Evolutionary conservation across 1,284 basidiomycete species (phyloP), one percentile per base, ranked within the genome.

Genomic region (Tilletia caries): DNA sequence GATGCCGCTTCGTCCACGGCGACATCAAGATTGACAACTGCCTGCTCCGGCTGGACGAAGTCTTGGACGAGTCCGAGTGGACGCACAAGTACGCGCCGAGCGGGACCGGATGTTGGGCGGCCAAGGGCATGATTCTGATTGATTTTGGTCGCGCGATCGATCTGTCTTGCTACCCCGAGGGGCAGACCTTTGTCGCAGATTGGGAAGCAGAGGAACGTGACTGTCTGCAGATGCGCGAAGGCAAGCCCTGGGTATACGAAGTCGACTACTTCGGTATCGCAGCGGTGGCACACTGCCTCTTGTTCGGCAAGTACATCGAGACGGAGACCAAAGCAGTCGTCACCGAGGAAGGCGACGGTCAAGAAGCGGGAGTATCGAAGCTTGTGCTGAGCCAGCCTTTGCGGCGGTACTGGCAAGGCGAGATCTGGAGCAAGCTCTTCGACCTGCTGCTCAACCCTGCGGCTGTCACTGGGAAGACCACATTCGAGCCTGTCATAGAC

Each of bases 11-110:
- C 85, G 91, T 99, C 75, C 96, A 99, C 79, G 95, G 96, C 52
- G 96, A 99, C 85, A 87, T 99, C 77, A 99, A 99, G 87, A 97
- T 98, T 82, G 96, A 99, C 86, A 99, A 99, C 84, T 97, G 95
- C 82, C 87, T 99, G 15, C 86, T 98, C 8, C 89, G 96, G 3
- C 87, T 98, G 33, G 91, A 93, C 13, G 90, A 92, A 66, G 73
- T 76, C 8, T 89, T 91, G 0, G 89, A 89, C 20, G 89, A 89
- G 1, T 72, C 70, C 20, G 84, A 87, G 0, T 95, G 95, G 91
- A 87, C 89, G 1, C 85, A 88, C 67, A 84, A 86, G 27, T 98
- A 98, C 84, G 86, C 89, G 62, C 88, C 90, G 1, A 85, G 87
- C 0, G 95, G 95, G 20, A 87, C 87, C 5, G 87, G 88, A 41